These are phyloP conservation scores for Keithomyces neogunnii DNA, from an alignment of 2,329 filamentous ascomycete genomes.

Conservation along the genomic window DNA sequence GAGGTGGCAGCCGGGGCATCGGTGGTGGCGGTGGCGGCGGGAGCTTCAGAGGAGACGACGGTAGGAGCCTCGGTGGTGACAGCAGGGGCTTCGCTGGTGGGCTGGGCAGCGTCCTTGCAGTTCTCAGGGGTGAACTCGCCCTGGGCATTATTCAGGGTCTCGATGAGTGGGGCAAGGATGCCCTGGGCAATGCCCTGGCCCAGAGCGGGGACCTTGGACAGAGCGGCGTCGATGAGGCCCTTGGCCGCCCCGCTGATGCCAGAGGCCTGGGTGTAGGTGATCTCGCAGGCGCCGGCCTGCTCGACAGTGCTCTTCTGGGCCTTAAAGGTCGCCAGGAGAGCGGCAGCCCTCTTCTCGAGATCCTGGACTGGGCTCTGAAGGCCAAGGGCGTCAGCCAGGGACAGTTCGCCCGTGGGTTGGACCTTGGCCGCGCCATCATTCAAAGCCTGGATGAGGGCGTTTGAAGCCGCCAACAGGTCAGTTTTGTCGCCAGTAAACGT, in stretches of 20 bases:
- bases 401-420: not conserved
- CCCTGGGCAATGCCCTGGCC: conserved; percentile 1
- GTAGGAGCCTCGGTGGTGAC: not conserved
- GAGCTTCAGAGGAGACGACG: not conserved
- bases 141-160: not conserved
- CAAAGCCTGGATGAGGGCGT: not conserved
- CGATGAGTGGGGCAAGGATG: not conserved
- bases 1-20: not conserved
- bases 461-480: not conserved
- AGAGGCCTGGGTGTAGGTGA: not conserved
- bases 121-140: not conserved
- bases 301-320: not conserved
- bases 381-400: not conserved
- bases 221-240: not conserved
- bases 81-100: not conserved
- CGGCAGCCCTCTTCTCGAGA: not conserved
- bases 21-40: not conserved
- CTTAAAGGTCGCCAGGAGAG: not conserved
- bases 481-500: not conserved
- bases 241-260: not conserved
- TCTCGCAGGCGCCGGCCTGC: not conserved
- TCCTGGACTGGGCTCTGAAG: not conserved
- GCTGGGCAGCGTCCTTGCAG: not conserved
- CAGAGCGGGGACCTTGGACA: not conserved
- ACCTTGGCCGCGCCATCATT: conserved; percentile 1